Conservation (phyloP, 257 asterid genomes). For the Echium plantagineum region DNA sequence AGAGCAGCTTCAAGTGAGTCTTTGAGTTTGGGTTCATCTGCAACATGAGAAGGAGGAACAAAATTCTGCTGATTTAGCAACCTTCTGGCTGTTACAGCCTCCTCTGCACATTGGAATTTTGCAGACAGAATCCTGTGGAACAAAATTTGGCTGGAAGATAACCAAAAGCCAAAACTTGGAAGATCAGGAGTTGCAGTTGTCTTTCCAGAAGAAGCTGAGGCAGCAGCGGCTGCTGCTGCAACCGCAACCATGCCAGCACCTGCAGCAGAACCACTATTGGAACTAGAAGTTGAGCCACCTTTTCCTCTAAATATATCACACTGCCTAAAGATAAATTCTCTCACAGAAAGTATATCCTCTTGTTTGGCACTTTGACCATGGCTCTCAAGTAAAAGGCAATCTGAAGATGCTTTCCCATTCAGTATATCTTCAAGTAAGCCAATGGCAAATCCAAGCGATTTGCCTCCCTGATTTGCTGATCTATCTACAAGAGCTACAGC, state of each 20-base stretch:
- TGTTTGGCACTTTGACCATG: slow-evolving; percentile 42
- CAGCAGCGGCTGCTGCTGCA: slow-evolving; percentile 92
- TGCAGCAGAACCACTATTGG: slow-evolving; percentile 44
- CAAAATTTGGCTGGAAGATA: slow-evolving; percentile 53
- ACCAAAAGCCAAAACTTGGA: slow-evolving; percentile 75
- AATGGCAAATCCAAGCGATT: slow-evolving; percentile 78
- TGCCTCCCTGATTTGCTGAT: slow-evolving; percentile 47
- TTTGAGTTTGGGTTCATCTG: slow-evolving; percentile 22
- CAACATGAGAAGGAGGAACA: slow-evolving; percentile 27
- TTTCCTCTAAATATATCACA: slow-evolving; percentile 70
- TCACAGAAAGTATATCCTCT: slow-evolving; percentile 66
- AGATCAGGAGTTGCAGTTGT: slow-evolving; percentile 49
- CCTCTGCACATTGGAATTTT: slow-evolving; percentile 24
- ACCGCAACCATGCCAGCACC: slow-evolving; percentile 92
- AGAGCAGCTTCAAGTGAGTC: slow-evolving; percentile 43
- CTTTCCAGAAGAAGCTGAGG: slow-evolving; percentile 65
- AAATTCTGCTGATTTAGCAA: slow-evolving; percentile 22
- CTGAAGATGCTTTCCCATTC: slow-evolving; percentile 80
- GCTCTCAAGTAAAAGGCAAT: slow-evolving; percentile 78
- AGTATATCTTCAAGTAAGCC: slow-evolving; percentile 64
- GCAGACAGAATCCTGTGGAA: slow-evolving; percentile 57
- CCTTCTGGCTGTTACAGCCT: slow-evolving; percentile 19
- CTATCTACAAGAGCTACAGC: slow-evolving; percentile 68
- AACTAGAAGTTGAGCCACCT: slow-evolving; percentile 44
- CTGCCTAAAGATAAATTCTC: slow-evolving; percentile 77